Conservation (phyloP, 345 rosid genomes). For the Citrus medica region DNA sequence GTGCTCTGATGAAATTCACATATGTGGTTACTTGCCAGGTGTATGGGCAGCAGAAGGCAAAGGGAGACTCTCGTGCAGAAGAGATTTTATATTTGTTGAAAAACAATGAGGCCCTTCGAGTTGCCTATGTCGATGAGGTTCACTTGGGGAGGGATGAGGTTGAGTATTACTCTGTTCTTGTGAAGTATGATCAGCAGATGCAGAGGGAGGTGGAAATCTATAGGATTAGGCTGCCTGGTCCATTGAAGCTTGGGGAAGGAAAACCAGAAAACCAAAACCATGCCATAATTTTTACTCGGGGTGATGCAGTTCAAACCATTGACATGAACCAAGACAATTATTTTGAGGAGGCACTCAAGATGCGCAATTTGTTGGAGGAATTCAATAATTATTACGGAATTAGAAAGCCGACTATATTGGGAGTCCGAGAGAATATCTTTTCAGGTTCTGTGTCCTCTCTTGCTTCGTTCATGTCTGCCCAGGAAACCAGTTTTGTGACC, state of each 20-base stretch:
- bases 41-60: slow-evolving; percentile 76
- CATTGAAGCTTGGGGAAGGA: slow-evolving; percentile 87
- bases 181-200: slow-evolving; percentile 68
- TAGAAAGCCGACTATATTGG: slow-evolving; percentile 83
- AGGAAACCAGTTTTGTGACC: slow-evolving; percentile 84
- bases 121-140: slow-evolving; percentile 86
- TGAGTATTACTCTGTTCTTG: slow-evolving; percentile 80
- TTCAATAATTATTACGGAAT: slow-evolving; percentile 61
- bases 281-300: slow-evolving; percentile 89
- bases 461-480: slow-evolving; percentile 94
- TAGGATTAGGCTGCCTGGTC: slow-evolving; percentile 85
- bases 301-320: slow-evolving; percentile 91
- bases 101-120: slow-evolving; percentile 79
- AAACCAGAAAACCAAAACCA: slow-evolving; percentile 98
- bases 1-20: slow-evolving; percentile 80
- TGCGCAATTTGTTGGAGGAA: slow-evolving; percentile 92
- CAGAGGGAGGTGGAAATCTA: slow-evolving; percentile 83
- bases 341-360: slow-evolving; percentile 90
- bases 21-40: slow-evolving; percentile 84
- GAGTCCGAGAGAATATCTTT: slow-evolving; percentile 86
- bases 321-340: slow-evolving; percentile 97
- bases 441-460: slow-evolving; percentile 94
- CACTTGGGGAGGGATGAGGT: slow-evolving; percentile 47
- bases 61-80: slow-evolving; percentile 68
- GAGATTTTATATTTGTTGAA: slow-evolving; percentile 72